These are phyloP conservation scores for Coleophoma eucalyptorum DNA, from an alignment of 2,329 filamentous ascomycete species.

Conservation along the genomic window DNA sequence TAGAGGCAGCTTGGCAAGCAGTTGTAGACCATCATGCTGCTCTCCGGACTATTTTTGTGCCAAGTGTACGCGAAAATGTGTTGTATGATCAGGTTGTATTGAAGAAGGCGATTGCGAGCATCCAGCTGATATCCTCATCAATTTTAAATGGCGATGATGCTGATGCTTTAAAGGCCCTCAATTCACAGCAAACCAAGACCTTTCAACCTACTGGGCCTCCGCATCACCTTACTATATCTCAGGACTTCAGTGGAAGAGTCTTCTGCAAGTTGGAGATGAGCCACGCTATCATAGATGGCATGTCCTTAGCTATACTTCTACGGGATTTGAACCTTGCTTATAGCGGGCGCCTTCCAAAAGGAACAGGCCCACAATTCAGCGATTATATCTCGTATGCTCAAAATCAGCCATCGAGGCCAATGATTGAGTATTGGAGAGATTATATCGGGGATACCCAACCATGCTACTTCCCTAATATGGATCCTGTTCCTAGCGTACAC, in stretches of 20 bases:
- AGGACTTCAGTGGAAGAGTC: neutral
- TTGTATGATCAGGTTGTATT: conserved; percentile 25
- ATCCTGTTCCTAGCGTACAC: too few species aligned
- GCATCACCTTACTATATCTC: neutral
- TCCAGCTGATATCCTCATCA: too few species aligned
- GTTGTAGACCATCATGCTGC: conserved; percentile 4
- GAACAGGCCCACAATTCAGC: neutral
- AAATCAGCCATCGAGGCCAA: neutral
- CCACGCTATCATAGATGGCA: conserved; percentile 1
- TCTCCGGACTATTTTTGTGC: conserved; percentile 15
- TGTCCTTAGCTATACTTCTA: neutral
- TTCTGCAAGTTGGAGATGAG: conserved; percentile 1
- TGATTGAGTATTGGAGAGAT: neutral
- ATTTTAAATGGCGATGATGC: too few species aligned
- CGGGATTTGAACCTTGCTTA: neutral
- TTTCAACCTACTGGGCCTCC: too few species aligned
- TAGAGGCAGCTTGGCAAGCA: conserved; percentile 3
- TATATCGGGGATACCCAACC: neutral
- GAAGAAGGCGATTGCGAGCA: conserved; percentile 4
- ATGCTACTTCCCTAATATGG: neutral
- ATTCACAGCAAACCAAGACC: too few species aligned
- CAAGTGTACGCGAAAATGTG: conserved; percentile 9
- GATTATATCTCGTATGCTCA: neutral
- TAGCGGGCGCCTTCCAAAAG: neutral
- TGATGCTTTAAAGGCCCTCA: too few species aligned